phyloP scores from a whole-genome alignment of 495 filamentous ascomycete genomes.

The Trichoderma virens region DNA sequence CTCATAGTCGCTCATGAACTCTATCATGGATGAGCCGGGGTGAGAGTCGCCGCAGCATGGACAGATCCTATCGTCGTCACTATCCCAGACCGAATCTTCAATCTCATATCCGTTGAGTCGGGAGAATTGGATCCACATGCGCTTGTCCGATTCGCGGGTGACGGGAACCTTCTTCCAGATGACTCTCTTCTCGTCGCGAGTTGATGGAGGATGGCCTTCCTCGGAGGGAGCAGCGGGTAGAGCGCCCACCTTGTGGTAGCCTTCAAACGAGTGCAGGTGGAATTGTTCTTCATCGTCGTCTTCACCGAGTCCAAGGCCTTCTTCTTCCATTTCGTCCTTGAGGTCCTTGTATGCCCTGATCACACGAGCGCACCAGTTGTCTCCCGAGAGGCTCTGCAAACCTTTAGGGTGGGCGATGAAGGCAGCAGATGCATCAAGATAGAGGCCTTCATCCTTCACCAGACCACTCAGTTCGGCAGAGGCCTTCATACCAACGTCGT shows the following conservation, averaged over 20 bases:
- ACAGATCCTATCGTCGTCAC: conserved; percentile 12
- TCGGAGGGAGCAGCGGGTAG: conserved; percentile 28
- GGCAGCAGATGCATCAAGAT: conserved; percentile 26
- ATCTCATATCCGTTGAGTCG: conserved; percentile 28
- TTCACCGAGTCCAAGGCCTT: conserved; percentile 11
- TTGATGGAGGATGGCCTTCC: conserved; percentile 31
- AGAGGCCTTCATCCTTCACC: conserved; percentile 37
- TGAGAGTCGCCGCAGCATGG: conserved; percentile 8
- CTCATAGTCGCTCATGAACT: conserved; percentile 11
- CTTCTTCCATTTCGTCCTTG: conserved; percentile 16
- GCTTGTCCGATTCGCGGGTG: conserved; percentile 23
- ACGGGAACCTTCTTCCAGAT: conserved; percentile 38
- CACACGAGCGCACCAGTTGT: conserved; percentile 21
- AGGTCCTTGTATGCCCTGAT: conserved; percentile 27
- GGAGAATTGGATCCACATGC: conserved; percentile 36
- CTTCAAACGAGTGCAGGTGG: not conserved
- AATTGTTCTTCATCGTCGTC: conserved; percentile 3
- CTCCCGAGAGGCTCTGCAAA: conserved; percentile 21
- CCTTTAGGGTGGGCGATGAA: conserved; percentile 24
- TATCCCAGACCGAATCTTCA: conserved; percentile 18
- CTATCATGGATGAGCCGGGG: conserved; percentile 17
- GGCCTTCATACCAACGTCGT: conserved; percentile 26
- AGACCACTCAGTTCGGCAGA: conserved; percentile 29
- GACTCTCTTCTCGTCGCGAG: conserved; percentile 27
- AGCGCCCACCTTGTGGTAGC: conserved; percentile 13